These are phyloP conservation scores for Epichloe baconii DNA, from an alignment of 2,329 filamentous ascomycete species.

Conservation along the genomic window DNA sequence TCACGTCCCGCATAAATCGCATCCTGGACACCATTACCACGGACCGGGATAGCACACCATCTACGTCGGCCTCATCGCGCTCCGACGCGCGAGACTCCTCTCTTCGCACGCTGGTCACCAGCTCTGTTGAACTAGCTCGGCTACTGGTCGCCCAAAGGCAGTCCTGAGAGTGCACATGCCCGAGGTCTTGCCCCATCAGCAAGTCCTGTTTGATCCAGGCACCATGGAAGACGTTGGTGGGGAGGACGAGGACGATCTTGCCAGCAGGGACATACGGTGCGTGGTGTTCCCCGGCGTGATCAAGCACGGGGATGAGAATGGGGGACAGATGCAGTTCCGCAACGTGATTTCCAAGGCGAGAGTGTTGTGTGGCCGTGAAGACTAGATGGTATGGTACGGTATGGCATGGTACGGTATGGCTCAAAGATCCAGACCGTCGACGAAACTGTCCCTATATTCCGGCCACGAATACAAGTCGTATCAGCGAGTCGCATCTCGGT, in stretches of 20 bases:
- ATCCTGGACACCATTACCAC: slow-evolving; percentile 38
- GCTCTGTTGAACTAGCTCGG: slow-evolving; percentile 42
- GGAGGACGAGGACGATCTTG: slow-evolving; percentile 43
- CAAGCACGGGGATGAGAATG: slow-evolving; percentile 53
- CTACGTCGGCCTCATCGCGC: slow-evolving; percentile 15
- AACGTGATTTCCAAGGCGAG: slow-evolving; percentile 55
- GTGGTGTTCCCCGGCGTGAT: slow-evolving; percentile 52
- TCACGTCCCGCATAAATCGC: slow-evolving; percentile 33
- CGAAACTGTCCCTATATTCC: no score
- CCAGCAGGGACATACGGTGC: slow-evolving; percentile 42
- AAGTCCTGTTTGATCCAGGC: slow-evolving; percentile 39
- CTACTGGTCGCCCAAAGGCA: slow-evolving; percentile 44
- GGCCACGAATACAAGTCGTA: no score
- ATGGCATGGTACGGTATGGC: neutral
- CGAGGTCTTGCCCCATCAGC: slow-evolving; percentile 36
- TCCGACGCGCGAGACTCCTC: slow-evolving; percentile 36
- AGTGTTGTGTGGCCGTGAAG: slow-evolving; percentile 43
- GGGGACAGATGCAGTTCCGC: slow-evolving; percentile 45
- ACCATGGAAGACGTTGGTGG: slow-evolving; percentile 56
- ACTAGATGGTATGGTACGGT: slow-evolving; percentile 2
- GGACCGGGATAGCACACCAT: slow-evolving; percentile 7
- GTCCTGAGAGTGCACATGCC: slow-evolving; percentile 44
- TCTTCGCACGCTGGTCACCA: slow-evolving; percentile 38
- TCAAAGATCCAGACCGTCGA: neutral
- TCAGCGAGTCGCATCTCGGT: no score